Evolutionary conservation across 2,329 filamentous ascomycete genomes (phyloP).

Genomic region (Microdochium nivale): DNA sequence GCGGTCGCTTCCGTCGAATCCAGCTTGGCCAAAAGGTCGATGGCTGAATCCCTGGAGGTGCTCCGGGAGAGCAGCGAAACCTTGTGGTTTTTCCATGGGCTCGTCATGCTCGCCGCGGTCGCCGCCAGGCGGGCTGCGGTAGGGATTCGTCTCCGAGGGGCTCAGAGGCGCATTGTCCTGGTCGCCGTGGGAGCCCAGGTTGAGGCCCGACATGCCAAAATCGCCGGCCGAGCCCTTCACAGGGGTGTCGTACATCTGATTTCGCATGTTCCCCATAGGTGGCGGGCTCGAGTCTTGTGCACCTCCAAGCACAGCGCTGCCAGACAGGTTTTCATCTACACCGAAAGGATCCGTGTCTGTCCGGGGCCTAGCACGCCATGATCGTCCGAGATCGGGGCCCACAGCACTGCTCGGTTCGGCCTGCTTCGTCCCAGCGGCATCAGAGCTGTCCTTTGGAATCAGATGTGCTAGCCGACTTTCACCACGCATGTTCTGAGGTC

Average conservation of each 20-base stretch:
- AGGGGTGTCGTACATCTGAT: conserved; percentile 41
- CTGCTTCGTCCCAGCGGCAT: conserved; percentile 47
- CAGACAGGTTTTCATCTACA: conserved; percentile 55
- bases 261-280: conserved; percentile 22
- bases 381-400: conserved; percentile 26
- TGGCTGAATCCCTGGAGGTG: conserved; percentile 35
- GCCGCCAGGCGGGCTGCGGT: conserved; percentile 80
- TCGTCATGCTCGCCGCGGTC: conserved; percentile 58
- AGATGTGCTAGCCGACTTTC: conserved; percentile 83
- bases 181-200: conserved; percentile 47
- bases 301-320: conserved; percentile 66
- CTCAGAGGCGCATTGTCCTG: conserved; percentile 67
- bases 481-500: conserved; percentile 59
- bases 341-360: conserved; percentile 69
- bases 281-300: conserved; percentile 59
- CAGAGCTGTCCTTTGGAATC: conserved; percentile 67
- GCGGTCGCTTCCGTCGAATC: conserved; percentile 68
- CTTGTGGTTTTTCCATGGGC: conserved; percentile 38
- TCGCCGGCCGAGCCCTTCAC: conserved; percentile 46
- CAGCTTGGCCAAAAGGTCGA: conserved; percentile 37
- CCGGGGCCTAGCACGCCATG: conserved; percentile 52
- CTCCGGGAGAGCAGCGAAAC: conserved; percentile 44
- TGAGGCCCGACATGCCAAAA: conserved; percentile 54
- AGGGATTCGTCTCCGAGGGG: conserved; percentile 93
- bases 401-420: conserved; percentile 34